Evolutionary conservation across 192 early-diverging fungal genomes (phyloP).

Genomic region (Radiomyces spectabilis): DNA sequence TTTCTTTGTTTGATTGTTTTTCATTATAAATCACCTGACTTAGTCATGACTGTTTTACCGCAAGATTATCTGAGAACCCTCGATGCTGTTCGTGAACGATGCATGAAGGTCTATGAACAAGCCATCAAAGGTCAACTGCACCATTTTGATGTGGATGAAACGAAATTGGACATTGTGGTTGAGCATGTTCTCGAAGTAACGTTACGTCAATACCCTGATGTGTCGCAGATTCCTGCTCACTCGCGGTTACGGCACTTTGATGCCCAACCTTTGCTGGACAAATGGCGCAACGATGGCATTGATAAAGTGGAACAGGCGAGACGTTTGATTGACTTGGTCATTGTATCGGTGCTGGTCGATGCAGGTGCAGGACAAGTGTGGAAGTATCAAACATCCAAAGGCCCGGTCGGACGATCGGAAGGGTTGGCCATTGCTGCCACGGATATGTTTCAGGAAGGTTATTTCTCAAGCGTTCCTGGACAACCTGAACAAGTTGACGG

Average conservation of each 20-base stretch:
- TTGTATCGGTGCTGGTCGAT: constrained; percentile 87
- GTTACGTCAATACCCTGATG: constrained; percentile 55
- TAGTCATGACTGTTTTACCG: constrained; percentile 12
- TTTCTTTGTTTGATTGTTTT: neutral
- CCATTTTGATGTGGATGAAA: constrained; percentile 66
- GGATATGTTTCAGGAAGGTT: constrained; percentile 75
- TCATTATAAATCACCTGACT: neutral
- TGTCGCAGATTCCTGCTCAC: constrained; percentile 74
- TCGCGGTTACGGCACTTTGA: constrained; percentile 83
- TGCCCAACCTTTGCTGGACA: constrained; percentile 35
- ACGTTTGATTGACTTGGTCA: constrained; percentile 74
- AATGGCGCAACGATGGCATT: constrained; percentile 30
- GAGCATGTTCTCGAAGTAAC: constrained; percentile 61
- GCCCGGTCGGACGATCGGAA: constrained; percentile 63
- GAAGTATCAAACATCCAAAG: constrained; percentile 53
- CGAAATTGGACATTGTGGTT: constrained; percentile 57
- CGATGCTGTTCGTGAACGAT: constrained; percentile 67
- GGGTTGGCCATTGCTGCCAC: constrained; percentile 81
- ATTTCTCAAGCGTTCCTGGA: constrained; percentile 53
- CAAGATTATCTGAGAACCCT: constrained; percentile 58
- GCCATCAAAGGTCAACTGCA: constrained; percentile 44
- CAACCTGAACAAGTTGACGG: constrained; percentile 67
- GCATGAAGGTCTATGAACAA: constrained; percentile 52
- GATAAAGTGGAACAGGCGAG: constrained; percentile 49
- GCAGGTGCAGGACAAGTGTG: constrained; percentile 85